A percentile compares a stretch with the other conserved stretches of the same genome.
These are phyloP conservation scores for Irpex sp. DNA, from an alignment of 1,284 basidiomycete species.

Conservation along the genomic window DNA sequence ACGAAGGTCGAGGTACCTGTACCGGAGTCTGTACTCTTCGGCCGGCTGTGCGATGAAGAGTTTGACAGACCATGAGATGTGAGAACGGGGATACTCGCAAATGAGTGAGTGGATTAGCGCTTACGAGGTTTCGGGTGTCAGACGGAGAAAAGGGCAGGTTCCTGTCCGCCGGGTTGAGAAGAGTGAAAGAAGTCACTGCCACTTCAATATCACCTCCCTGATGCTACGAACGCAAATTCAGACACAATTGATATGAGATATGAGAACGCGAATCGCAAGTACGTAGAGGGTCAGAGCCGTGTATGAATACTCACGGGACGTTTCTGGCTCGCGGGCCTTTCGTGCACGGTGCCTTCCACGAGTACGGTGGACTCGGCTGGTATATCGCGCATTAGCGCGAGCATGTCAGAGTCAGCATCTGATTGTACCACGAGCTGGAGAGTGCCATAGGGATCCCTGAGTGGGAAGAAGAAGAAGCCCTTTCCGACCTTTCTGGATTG, in stretches of 20 bases:
- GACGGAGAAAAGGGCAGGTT: constrained; percentile 81
- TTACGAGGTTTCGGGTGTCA: constrained; percentile 66
- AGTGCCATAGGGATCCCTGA: constrained; percentile 74
- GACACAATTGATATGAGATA: background rate
- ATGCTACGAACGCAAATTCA: constrained; percentile 33
- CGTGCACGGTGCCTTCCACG: constrained; percentile 65
- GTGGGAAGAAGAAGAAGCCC: constrained; percentile 72
- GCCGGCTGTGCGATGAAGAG: constrained; percentile 52
- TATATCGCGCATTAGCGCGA: constrained; percentile 51
- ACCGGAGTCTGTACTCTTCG: constrained; percentile 80
- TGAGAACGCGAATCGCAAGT: background rate
- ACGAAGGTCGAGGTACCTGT: constrained; percentile 88
- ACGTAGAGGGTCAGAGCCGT: background rate
- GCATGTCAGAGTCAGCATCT: constrained; percentile 27
- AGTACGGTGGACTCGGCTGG: constrained; percentile 77
- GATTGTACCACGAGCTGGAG: constrained; percentile 72
- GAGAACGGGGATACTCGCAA: constrained; percentile 1
- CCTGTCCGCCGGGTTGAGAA: constrained; percentile 76
- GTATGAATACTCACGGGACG: constrained; percentile 31
- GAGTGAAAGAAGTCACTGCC: constrained; percentile 59
- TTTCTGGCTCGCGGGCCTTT: constrained; percentile 60
- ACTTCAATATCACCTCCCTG: constrained; percentile 79
- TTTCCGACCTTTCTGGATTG: constrained; percentile 57
- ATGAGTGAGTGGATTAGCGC: constrained; percentile 30
- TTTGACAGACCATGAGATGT: background rate